A percentile compares a stretch with the other conserved stretches of the same genome.
Evolutionary conservation across 345 rosid species (phyloP).

Genomic region (Acer yangbiense): DNA sequence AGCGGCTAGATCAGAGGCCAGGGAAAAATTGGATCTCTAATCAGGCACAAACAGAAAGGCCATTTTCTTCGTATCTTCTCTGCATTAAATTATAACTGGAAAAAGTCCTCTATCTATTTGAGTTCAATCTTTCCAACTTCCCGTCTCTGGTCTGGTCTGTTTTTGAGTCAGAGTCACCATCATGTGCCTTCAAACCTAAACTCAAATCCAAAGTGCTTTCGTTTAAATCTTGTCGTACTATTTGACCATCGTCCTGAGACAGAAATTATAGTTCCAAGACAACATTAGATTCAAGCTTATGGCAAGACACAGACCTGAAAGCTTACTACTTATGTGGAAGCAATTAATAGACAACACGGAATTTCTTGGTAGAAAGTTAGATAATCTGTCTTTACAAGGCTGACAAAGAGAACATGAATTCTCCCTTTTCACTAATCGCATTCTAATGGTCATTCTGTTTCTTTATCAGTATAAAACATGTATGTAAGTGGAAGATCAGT

Average conservation of each 20-base stretch:
- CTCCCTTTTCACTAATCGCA: not conserved
- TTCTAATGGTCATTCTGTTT: not conserved
- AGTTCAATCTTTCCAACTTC: conserved; percentile 30
- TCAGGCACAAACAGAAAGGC: conserved; percentile 4
- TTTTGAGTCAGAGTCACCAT: conserved; percentile 41
- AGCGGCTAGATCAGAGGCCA: conserved; percentile 4
- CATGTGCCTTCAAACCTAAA: conserved; percentile 59
- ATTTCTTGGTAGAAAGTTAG: not conserved
- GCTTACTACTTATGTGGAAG: not conserved
- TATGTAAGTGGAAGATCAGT: not conserved
- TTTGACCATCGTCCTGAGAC: conserved; percentile 52
- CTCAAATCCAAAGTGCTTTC: conserved; percentile 82
- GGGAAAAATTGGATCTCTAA: conserved; percentile 30
- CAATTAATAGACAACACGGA: not conserved
- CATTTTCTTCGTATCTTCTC: conserved; percentile 20
- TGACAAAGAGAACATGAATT: not conserved
- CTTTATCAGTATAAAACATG: not conserved
- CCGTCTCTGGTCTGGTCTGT: conserved; percentile 29
- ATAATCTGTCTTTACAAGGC: not conserved
- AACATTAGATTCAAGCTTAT: conserved; percentile 17
- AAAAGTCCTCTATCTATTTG: conserved; percentile 12
- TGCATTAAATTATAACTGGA: conserved; percentile 13
- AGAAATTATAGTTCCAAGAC: conserved; percentile 20
- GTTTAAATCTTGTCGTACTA: conserved; percentile 84
- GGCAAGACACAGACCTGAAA: not conserved